Base-by-base conservation (phyloP, 2,329 filamentous ascomycete species). In the Decorospora gaudefroyi region DNA sequence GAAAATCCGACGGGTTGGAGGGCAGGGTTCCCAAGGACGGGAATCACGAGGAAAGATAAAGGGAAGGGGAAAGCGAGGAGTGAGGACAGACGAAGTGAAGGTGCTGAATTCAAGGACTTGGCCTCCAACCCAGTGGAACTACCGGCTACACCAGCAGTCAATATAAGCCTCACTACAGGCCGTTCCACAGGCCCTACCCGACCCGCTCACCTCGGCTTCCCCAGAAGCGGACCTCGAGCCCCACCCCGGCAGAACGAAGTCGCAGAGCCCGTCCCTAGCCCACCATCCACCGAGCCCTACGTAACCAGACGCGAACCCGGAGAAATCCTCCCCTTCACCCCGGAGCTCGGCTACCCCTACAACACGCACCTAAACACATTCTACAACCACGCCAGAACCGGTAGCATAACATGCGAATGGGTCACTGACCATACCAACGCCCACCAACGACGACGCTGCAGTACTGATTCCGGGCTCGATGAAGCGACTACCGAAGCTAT, bases 401-500 rank as follows among this genome's bases (percentile, higher is more conserved):
- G n/a, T n/a, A n/a, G n/a, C n/a, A n/a, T n/a, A n/a, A n/a, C n/a
- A n/a, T n/a, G n/a, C n/a, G n/a, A n/a, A n/a, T n/a, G n/a, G n/a
- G n/a, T n/a, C n/a, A n/a, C n/a, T n/a, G n/a, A n/a, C n/a, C n/a
- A n/a, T n/a, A n/a, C n/a, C n/a, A n/a, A n/a, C n/a, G n/a, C n/a
- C n/a, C n/a, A n/a, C n/a, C n/a, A n/a, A n/a, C n/a, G n/a, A n/a
- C n/a, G n/a, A n/a, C n/a, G n/a, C n/a, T n/a, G n/a, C n/a, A n/a
- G n/a, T n/a, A n/a, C n/a, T n/a, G n/a, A n/a, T n/a, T n/a, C n/a
- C n/a, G n/a, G n/a, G n/a, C n/a, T 45, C 6, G 36, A 15, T n/a
- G 17, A 21, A 11, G 18, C 15, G 7, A 40, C 29, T n/a, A n/a
- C 34, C 11, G 37, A 42, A 35, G 25, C 30, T 18, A 21, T 35